Evolutionary conservation across 495 filamentous ascomycete genomes (phyloP).

Genomic region (Bacidia rubella): DNA sequence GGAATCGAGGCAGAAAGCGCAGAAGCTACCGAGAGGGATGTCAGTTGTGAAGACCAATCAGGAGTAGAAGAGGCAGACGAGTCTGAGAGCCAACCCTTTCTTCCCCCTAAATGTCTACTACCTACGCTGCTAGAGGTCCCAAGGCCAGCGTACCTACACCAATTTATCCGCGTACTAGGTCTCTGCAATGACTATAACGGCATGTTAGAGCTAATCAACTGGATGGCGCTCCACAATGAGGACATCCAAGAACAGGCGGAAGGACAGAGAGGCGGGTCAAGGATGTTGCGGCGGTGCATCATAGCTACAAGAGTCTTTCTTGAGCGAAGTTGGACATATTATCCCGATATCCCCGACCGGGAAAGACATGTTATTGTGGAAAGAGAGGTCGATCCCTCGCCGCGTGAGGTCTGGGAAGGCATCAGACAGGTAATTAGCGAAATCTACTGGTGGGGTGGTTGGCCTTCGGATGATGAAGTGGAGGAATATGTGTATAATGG

Average conservation of each 20-base stretch:
- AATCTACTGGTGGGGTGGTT: constrained; percentile 35
- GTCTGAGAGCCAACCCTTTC: background rate
- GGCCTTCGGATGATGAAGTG: constrained; percentile 41
- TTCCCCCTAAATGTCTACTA: constrained; percentile 12
- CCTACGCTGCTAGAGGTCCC: constrained; percentile 31
- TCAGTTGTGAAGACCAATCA: background rate
- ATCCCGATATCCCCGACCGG: constrained; percentile 1
- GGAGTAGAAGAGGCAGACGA: background rate
- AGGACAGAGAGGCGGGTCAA: constrained; percentile 29
- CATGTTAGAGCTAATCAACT: constrained; percentile 35
- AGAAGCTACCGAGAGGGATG: background rate
- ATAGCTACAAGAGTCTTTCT: constrained; percentile 40
- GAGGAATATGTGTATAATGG: constrained; percentile 27
- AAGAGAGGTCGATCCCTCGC: constrained; percentile 13
- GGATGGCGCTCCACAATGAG: constrained; percentile 35
- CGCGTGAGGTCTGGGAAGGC: constrained; percentile 22
- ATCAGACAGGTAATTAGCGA: constrained; percentile 32
- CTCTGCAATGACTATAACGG: constrained; percentile 35
- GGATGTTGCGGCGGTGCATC: constrained; percentile 34
- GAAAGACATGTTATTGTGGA: background rate
- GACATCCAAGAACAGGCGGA: constrained; percentile 28
- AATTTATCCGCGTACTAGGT: constrained; percentile 40
- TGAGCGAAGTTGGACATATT: constrained; percentile 28
- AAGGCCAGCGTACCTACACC: constrained; percentile 34
- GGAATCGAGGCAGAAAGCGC: background rate